These are phyloP conservation scores for Puccinia hordei DNA, from an alignment of 1,284 basidiomycete species.

Conservation along the genomic window DNA sequence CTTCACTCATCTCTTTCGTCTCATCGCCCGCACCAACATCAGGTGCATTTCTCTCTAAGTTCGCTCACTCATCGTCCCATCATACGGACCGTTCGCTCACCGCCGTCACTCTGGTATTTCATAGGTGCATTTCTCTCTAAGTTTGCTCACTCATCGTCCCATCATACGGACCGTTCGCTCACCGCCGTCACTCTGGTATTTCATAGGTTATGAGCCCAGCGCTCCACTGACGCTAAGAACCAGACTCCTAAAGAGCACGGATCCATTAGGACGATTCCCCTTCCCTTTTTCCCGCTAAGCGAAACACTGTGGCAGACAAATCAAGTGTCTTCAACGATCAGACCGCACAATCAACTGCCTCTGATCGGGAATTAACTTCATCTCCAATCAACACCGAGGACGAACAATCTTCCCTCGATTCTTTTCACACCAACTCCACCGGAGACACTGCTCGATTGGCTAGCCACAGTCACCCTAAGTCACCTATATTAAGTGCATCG, in stretches of 20 bases:
- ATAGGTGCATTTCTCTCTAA: neutral
- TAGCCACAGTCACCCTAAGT: neutral
- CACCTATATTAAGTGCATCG: too few species aligned
- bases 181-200: neutral
- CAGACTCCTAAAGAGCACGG: neutral
- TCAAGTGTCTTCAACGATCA: neutral
- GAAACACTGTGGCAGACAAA: constrained; percentile 1
- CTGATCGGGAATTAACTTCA: neutral
- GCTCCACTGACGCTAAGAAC: neutral
- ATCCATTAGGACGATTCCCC: neutral
- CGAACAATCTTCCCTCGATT: neutral
- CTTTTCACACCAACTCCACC: neutral
- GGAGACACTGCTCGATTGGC: neutral
- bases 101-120: too few species aligned
- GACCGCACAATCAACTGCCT: neutral
- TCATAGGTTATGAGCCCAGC: neutral
- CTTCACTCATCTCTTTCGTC: neutral
- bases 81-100: neutral
- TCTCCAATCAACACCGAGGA: neutral
- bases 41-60: neutral
- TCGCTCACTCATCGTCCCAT: neutral
- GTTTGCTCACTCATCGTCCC: neutral
- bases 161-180: neutral
- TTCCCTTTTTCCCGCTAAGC: neutral
- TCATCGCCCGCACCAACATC: neutral